A percentile compares a stretch with the other conserved stretches of the same genome.
phyloP scores from a whole-genome alignment of 192 early-diverging fungal species.

The Backusella liffmaniae region DNA sequence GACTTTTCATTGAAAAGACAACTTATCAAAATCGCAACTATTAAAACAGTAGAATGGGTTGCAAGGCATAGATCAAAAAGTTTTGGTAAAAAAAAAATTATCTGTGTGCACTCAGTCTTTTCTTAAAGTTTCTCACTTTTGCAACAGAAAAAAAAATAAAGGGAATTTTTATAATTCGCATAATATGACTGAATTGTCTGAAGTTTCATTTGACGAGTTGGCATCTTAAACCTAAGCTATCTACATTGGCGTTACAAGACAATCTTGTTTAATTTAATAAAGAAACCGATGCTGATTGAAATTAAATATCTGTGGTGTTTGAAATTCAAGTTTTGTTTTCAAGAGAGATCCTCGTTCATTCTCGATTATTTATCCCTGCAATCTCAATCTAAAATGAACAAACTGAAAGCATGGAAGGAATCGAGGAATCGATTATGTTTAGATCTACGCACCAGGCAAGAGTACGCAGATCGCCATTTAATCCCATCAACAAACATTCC shows the following conservation, averaged over 20 bases:
- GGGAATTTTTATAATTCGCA: no score
- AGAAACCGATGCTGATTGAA: no score
- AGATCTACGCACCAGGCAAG: slow-evolving; percentile 27
- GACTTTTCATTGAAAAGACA: not conserved
- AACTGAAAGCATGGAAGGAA: slow-evolving; percentile 21
- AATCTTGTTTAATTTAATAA: not conserved
- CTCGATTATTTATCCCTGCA: not conserved
- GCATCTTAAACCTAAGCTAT: not conserved
- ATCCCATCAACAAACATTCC: slow-evolving; percentile 43
- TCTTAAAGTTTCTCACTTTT: not conserved
- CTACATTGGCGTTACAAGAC: not conserved
- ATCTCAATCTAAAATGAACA: not conserved
- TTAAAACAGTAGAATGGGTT: no score
- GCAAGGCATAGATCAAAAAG: not conserved
- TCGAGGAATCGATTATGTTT: slow-evolving; percentile 26
- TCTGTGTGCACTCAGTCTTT: no score
- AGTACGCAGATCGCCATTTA: slow-evolving; percentile 20
- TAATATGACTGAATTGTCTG: no score
- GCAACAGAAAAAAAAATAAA: no score
- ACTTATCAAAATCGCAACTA: not conserved
- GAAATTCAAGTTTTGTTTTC: not conserved
- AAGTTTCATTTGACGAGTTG: not conserved
- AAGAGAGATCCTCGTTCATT: not conserved
- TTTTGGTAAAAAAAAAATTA: no score
- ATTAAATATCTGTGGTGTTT: no score